Conservation (phyloP, 176 grass and related monocot genomes). For the Triticum monococcum region DNA sequence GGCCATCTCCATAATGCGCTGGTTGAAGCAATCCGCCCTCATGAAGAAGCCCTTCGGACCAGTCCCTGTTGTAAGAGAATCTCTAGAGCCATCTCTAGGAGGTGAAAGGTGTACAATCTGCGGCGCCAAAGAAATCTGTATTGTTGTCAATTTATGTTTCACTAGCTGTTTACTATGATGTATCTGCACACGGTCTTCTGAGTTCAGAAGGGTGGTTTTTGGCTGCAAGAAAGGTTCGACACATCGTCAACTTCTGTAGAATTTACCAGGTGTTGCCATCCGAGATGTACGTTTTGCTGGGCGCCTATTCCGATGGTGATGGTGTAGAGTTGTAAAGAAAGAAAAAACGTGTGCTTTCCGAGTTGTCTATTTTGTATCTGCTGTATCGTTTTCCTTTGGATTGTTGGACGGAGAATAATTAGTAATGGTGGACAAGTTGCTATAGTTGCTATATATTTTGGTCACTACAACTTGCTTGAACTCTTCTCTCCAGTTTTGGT, state of each 20-base stretch:
- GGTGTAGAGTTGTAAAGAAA: conserved; percentile 45
- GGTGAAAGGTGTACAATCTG: conserved; percentile 52
- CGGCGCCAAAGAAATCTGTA: conserved; percentile 30
- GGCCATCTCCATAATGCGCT: conserved; percentile 44
- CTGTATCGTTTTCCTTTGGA: conserved; percentile 25
- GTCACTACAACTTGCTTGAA: no score
- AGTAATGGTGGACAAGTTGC: conserved; percentile 19
- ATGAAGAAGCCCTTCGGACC: conserved; percentile 62
- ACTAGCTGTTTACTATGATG: conserved; percentile 38
- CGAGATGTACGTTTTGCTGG: conserved; percentile 22
- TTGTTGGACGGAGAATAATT: conserved; percentile 15
- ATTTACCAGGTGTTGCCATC: background rate
- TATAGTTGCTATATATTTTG: conserved; percentile 8
- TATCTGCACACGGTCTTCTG: conserved; percentile 32
- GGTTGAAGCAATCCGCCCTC: conserved; percentile 59
- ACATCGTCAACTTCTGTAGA: conserved; percentile 35
- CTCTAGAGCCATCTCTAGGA: conserved; percentile 55
- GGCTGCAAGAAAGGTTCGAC: conserved; percentile 26
- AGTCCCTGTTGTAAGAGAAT: conserved; percentile 89
- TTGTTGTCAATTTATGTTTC: conserved; percentile 53
- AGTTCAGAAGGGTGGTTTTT: conserved; percentile 38
- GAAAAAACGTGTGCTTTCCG: conserved; percentile 10
- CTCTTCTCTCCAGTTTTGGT: no score
- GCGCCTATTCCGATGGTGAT: conserved; percentile 7
- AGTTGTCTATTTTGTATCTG: conserved; percentile 36